Conservation (phyloP, 345 rosid genomes). For the Physaria fendleri region DNA sequence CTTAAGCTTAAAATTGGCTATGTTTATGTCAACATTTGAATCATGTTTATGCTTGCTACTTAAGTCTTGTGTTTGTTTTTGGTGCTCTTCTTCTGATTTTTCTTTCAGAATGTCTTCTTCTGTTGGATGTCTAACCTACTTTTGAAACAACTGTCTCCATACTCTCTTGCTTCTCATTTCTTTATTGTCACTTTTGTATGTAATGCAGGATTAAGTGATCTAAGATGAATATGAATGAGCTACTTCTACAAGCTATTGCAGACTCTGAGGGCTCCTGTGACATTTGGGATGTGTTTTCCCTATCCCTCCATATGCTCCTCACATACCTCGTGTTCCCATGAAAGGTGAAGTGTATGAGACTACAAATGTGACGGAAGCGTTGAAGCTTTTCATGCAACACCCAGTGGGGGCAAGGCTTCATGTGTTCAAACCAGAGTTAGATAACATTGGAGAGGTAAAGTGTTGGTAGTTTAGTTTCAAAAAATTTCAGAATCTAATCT, state of each 20-base stretch:
- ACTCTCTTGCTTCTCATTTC: too few relatives aligned
- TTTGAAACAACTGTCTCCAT: neutral
- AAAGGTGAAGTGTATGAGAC: neutral
- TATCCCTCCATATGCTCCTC: neutral
- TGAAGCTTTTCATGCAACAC: neutral
- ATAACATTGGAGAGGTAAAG: neutral
- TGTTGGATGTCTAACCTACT: neutral
- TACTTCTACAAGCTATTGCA: neutral
- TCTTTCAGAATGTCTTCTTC: neutral
- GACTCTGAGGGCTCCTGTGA: neutral
- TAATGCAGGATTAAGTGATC: neutral
- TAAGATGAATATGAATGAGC: neutral
- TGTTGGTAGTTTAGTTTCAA: neutral
- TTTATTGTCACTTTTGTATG: too few relatives aligned
- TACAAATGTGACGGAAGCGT: neutral
- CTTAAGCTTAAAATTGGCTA: too few relatives aligned
- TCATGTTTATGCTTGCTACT: neutral
- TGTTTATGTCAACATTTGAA: too few relatives aligned
- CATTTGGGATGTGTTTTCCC: neutral
- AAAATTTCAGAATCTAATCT: neutral
- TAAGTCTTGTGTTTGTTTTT: neutral
- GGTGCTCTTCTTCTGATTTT: neutral
- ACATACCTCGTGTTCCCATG: neutral
- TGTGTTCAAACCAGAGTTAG: neutral
- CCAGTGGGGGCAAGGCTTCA: neutral